These are phyloP conservation scores for Fraxinus baroniana DNA, from an alignment of 305 asterid species.

Conservation along the genomic window DNA sequence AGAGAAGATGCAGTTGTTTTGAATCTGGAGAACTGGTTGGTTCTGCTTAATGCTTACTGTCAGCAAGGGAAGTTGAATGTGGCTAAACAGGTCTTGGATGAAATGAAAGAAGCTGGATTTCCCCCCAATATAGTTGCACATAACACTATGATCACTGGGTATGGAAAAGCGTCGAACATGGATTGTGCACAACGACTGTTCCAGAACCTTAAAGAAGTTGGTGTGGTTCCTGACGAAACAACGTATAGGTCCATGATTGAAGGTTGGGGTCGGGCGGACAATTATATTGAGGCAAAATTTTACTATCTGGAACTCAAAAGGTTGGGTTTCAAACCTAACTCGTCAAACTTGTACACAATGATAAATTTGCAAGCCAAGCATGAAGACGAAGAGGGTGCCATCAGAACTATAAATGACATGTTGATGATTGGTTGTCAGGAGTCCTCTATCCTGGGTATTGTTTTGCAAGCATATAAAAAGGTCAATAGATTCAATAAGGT, in stretches of 20 bases:
- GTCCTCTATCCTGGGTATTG: constrained; percentile 67
- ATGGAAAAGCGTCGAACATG: constrained; percentile 71
- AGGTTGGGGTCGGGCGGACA: constrained; percentile 83
- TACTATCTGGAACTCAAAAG: constrained; percentile 55
- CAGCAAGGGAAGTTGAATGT: constrained; percentile 74
- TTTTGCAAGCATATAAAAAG: constrained; percentile 74
- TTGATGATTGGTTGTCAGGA: constrained; percentile 59
- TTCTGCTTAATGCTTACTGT: constrained; percentile 77
- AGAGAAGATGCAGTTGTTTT: constrained; percentile 59
- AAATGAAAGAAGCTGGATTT: constrained; percentile 65
- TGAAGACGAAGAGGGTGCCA: constrained; percentile 56
- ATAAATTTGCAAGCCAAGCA: constrained; percentile 74
- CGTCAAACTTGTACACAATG: constrained; percentile 74
- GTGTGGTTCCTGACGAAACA: constrained; percentile 71
- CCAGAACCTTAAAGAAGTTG: constrained; percentile 44
- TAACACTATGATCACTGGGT: constrained; percentile 84
- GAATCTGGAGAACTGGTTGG: constrained; percentile 79
- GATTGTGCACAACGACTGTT: constrained; percentile 52
- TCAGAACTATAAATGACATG: constrained; percentile 59
- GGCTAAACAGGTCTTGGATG: constrained; percentile 54
- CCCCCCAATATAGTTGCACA: constrained; percentile 67
- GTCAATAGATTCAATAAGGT: constrained; percentile 51
- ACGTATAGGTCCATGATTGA: constrained; percentile 84
- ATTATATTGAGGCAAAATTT: constrained; percentile 45
- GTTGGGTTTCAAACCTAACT: constrained; percentile 60